Base-by-base conservation (phyloP, 176 grass and related monocot genomes). In the Carex pumila region DNA sequence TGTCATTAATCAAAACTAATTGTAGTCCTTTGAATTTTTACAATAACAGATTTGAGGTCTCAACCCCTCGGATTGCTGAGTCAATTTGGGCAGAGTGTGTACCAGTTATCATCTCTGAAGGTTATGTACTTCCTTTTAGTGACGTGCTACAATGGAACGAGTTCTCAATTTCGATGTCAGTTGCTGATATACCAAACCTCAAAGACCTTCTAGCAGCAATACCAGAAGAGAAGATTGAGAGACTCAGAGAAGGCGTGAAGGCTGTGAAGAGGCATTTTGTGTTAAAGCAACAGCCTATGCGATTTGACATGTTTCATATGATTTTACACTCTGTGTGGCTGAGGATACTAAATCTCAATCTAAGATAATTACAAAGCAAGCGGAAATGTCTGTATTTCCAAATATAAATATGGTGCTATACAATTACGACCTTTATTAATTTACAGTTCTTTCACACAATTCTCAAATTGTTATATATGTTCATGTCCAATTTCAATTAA, bases 281-380 rank as follows among this genome's bases (percentile, higher is more conserved):
- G 74, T 71, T 92, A 21, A 71, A 80, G 37, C 88, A 92, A 31
- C 90, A 91, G 22, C 81, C 91, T 3, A 15, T 86, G 68, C 87
- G 89, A 82, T 60, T 97, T 4, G 94, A 97, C 62, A 85, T 90
- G 84, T 97, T 94, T 54, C 39, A 94, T 12, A 94, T 97, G 94
- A 97, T 97, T 25, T 43, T 93, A 71, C 94, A 93, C 21, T 97
- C 94, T 3, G 86, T 97, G 7, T 91, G 94, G 91, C 89, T 97
- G 17, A 88, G 94, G 58, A 87, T 91, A 34, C 87, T 97, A 11
- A 97, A 97, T 85, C 14, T 91, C 18, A 90, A 17, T 6, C 37
- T 77, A 25, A 55, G 45, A 45, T 72, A 49, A 22, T 3, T 76
- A 31, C 0, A 12, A 15, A 29, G 19, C 45, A n/a, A 49, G 41